These are phyloP conservation scores for Dothistroma septosporum DNA, from an alignment of 2,329 filamentous ascomycete genomes.

Conservation along the genomic window DNA sequence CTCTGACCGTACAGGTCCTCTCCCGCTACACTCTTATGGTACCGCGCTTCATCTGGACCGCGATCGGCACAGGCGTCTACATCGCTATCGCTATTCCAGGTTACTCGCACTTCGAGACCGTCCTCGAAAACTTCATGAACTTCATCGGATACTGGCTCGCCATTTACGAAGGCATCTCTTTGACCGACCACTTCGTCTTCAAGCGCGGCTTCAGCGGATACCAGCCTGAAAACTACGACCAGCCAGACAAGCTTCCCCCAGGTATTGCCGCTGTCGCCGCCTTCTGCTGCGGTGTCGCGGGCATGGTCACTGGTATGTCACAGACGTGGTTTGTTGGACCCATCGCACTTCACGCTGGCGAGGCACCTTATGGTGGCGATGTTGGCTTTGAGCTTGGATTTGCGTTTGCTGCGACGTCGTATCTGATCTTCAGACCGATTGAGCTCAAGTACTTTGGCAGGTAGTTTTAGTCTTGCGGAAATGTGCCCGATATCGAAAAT, in stretches of 20 bases:
- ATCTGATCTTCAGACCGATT: slow-evolving; percentile 49
- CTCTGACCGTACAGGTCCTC: slow-evolving; percentile 64
- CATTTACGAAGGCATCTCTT: slow-evolving; percentile 64
- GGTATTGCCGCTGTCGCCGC: slow-evolving; percentile 61
- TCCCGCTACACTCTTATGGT: slow-evolving; percentile 56
- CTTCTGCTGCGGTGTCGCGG: slow-evolving; percentile 61
- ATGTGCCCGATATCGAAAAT: neutral
- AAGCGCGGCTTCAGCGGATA: slow-evolving; percentile 60
- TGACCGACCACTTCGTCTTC: slow-evolving; percentile 67
- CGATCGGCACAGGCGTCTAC: slow-evolving; percentile 59
- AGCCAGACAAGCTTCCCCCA: slow-evolving; percentile 55
- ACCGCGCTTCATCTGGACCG: slow-evolving; percentile 65
- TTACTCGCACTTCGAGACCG: slow-evolving; percentile 59
- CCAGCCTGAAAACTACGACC: slow-evolving; percentile 55
- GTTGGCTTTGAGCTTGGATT: slow-evolving; percentile 65
- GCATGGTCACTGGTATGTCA: slow-evolving; percentile 66
- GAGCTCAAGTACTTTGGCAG: slow-evolving; percentile 43
- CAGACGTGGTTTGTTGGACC: slow-evolving; percentile 67
- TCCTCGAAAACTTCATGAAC: slow-evolving; percentile 67
- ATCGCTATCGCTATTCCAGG: slow-evolving; percentile 67
- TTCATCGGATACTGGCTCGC: slow-evolving; percentile 65
- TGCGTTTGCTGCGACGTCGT: slow-evolving; percentile 53
- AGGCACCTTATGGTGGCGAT: slow-evolving; percentile 52
- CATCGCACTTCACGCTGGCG: slow-evolving; percentile 57
- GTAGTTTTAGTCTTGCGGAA: slow-evolving; percentile 10